Conservation (phyloP, 495 filamentous ascomycete genomes). For the Penicillium pancosmium region DNA sequence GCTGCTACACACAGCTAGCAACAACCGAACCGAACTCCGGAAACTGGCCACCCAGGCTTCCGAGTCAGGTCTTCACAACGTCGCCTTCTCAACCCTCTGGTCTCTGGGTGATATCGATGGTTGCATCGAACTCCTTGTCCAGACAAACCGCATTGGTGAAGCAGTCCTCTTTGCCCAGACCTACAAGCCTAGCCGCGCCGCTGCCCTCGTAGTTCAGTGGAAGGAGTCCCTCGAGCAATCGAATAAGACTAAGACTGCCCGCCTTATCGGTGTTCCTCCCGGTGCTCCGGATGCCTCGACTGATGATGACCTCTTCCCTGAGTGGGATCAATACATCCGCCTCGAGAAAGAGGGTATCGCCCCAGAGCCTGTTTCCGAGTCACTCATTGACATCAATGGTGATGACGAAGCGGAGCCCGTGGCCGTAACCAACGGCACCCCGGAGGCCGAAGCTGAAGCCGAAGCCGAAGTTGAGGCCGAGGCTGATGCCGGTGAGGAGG, state of each 20-base stretch:
- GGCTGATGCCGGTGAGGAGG: conserved; percentile 19
- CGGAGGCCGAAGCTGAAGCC: conserved; percentile 28
- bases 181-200: conserved; percentile 81
- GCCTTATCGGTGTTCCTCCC: conserved; percentile 81
- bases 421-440: conserved; percentile 37
- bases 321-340: conserved; percentile 88
- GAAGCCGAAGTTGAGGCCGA: conserved; percentile 24
- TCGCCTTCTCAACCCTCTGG: conserved; percentile 91
- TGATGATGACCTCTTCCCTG: conserved; percentile 91
- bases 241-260: conserved; percentile 81
- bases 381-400: conserved; percentile 52
- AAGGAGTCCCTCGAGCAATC: conserved; percentile 75
- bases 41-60: conserved; percentile 74
- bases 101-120: conserved; percentile 78
- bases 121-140: conserved; percentile 77
- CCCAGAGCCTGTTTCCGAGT: conserved; percentile 44
- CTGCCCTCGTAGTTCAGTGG: conserved; percentile 72
- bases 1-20: conserved; percentile 81
- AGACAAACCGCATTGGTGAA: conserved; percentile 78
- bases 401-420: conserved; percentile 36
- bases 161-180: conserved; percentile 91
- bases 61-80: conserved; percentile 78
- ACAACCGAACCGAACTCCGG: conserved; percentile 71
- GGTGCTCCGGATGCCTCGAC: conserved; percentile 56
- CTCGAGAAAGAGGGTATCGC: conserved; percentile 70